Evolutionary conservation across 345 rosid genomes (phyloP), one percentile per base, ranked within the genome.

Genomic region (Eucalyptus cladocalyx): DNA sequence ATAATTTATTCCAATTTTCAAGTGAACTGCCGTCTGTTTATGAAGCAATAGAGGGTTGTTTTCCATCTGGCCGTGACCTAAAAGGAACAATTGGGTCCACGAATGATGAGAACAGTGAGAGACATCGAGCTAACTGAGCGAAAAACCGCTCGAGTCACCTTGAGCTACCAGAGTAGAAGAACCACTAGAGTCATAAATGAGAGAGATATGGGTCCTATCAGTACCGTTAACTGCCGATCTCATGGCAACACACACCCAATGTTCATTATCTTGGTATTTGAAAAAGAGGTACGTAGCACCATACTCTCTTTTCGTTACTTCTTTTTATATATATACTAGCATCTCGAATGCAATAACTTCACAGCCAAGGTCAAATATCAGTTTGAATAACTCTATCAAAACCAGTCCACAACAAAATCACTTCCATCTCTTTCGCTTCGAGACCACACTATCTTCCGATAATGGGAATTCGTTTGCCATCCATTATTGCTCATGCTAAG

Each of bases 401-500:
- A 10, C 3, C 28, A 37, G 5, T 72, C 81, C 81, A 69, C 21
- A 34, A 34, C 81, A 72, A 34, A 19, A 34, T 34, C 81, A 34
- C 43, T 72, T 11, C 81, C 81, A 72, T 19, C 28, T 2, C 80
- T 51, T 3, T 40, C 16, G 30, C 47, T 50, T 76, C 34, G 21
- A 65, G 28, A 14, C 32, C 13, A 32, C 80, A 47, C 28, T 11
- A 18, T 89, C 81, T 48, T 13, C 76, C 49, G 16, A 60, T 5
- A 24, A 93, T 91, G 94, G 93, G 91, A 26, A 83, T 37, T 72
- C 45, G 92, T 67, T 67, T 88, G 72, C 87, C 62, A 45, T 92
- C 92, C 50, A 65, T 92, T 88, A 86, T 92, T 81, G 92, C 90
- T 19, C 86, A 88, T 72, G 90, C 93, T 17, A 92, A 91, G 88